These are phyloP conservation scores for Podospora didyma DNA, from an alignment of 495 filamentous ascomycete species.

Conservation along the genomic window DNA sequence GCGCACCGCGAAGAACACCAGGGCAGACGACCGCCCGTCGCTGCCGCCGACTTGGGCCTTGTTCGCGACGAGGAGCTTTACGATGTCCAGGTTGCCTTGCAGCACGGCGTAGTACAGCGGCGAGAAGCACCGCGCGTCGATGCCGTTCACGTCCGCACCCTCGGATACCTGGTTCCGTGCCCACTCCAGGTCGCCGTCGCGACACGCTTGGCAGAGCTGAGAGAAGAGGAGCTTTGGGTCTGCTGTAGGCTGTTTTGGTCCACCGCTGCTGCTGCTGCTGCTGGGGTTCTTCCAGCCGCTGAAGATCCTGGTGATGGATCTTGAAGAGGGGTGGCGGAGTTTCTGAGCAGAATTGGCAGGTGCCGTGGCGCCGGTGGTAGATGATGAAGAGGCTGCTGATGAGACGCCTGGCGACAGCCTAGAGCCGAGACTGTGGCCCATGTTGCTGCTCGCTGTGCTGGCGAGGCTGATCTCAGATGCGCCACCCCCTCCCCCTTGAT, in stretches of 20 bases:
- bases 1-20: not conserved
- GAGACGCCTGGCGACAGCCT: no score
- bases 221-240: not conserved
- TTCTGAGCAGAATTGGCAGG: not conserved
- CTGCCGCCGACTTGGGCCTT: not conserved
- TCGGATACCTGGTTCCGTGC: not conserved
- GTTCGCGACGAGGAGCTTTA: constrained; percentile 2
- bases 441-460: no score
- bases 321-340: not conserved
- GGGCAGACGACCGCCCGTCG: constrained; percentile 3
- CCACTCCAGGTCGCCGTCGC: constrained; percentile 5
- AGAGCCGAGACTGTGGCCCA: no score
- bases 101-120: constrained; percentile 3
- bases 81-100: not conserved
- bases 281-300: not conserved
- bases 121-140: not conserved
- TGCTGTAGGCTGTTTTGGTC: not conserved
- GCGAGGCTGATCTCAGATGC: no score
- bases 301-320: not conserved
- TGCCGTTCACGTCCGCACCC: constrained; percentile 1
- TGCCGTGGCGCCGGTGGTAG: no score
- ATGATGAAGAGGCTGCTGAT: no score
- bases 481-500: no score
- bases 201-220: constrained; percentile 7
- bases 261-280: no score